phyloP scores from a whole-genome alignment of 495 filamentous ascomycete genomes.

The Viridothelium virens region DNA sequence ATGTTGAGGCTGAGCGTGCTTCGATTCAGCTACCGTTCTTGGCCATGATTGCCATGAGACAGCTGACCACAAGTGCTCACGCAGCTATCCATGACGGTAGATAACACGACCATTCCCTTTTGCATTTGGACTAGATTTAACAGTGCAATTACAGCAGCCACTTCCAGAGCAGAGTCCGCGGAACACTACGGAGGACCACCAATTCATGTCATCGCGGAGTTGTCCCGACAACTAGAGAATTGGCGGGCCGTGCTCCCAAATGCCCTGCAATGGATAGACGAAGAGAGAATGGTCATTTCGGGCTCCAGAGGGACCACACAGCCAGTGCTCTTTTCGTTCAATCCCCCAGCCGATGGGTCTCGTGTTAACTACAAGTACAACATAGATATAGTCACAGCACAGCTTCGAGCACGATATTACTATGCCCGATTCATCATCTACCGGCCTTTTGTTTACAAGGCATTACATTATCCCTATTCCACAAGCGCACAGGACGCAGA shows the following conservation, averaged over 20 bases:
- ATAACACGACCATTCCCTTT: slow-evolving; percentile 11
- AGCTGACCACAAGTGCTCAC: slow-evolving; percentile 45
- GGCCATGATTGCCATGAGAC: slow-evolving; percentile 51
- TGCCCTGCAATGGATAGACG: slow-evolving; percentile 48
- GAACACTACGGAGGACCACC: slow-evolving; percentile 31
- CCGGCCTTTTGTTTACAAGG: slow-evolving; percentile 55
- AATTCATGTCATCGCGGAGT: slow-evolving; percentile 39
- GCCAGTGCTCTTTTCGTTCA: slow-evolving; percentile 41
- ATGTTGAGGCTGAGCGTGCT: slow-evolving; percentile 12
- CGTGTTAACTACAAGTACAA: slow-evolving; percentile 39
- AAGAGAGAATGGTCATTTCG: slow-evolving; percentile 39
- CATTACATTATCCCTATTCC: slow-evolving; percentile 47
- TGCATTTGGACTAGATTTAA: not conserved
- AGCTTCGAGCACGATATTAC: slow-evolving; percentile 52
- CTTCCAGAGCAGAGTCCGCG: slow-evolving; percentile 16
- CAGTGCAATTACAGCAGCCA: slow-evolving; percentile 3
- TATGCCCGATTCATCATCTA: slow-evolving; percentile 52
- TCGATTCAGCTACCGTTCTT: slow-evolving; percentile 51
- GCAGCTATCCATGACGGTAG: slow-evolving; percentile 43
- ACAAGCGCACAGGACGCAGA: slow-evolving; percentile 47
- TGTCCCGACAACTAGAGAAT: slow-evolving; percentile 44
- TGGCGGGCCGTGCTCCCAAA: slow-evolving; percentile 50
- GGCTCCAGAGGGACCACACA: slow-evolving; percentile 10
- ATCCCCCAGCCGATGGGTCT: slow-evolving; percentile 25
- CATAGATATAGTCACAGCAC: slow-evolving; percentile 48